These are phyloP conservation scores for Stereum hirsutum DNA, from an alignment of 1,284 basidiomycete species.

Conservation along the genomic window DNA sequence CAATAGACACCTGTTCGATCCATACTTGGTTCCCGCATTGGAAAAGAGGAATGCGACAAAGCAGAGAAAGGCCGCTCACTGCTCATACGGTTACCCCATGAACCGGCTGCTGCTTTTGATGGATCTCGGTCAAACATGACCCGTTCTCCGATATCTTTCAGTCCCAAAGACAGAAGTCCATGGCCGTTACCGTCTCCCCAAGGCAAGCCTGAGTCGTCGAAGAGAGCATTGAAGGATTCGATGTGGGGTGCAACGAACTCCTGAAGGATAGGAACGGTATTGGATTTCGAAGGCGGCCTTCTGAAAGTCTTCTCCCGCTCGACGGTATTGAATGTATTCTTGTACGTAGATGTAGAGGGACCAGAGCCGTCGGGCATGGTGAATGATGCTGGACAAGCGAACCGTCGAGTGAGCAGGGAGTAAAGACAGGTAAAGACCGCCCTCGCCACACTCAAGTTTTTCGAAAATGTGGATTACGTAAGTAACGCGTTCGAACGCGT, in stretches of 20 bases:
- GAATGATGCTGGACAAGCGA: slow-evolving; percentile 4
- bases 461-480: slow-evolving; percentile 8
- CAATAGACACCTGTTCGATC: slow-evolving; percentile 83
- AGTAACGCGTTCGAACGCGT: slow-evolving; percentile 11
- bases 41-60: slow-evolving; percentile 5
- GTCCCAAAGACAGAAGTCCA: slow-evolving; percentile 74
- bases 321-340: slow-evolving; percentile 75
- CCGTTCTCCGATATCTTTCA: slow-evolving; percentile 83
- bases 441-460: no score
- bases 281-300: slow-evolving; percentile 62
- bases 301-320: slow-evolving; percentile 77
- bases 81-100: slow-evolving; percentile 76
- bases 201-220: slow-evolving; percentile 76
- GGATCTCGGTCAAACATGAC: slow-evolving; percentile 88
- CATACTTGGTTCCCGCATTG: slow-evolving; percentile 50
- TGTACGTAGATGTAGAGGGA: slow-evolving; percentile 9
- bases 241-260: slow-evolving; percentile 93
- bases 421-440: neutral
- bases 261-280: slow-evolving; percentile 79
- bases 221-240: slow-evolving; percentile 94
- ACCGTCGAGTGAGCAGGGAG: neutral
- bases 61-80: slow-evolving; percentile 42
- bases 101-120: slow-evolving; percentile 41
- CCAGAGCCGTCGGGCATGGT: slow-evolving; percentile 27
- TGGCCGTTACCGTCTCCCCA: slow-evolving; percentile 66